phyloP scores from a whole-genome alignment of 1,284 basidiomycete species.

The Rhizoctonia solani region DNA sequence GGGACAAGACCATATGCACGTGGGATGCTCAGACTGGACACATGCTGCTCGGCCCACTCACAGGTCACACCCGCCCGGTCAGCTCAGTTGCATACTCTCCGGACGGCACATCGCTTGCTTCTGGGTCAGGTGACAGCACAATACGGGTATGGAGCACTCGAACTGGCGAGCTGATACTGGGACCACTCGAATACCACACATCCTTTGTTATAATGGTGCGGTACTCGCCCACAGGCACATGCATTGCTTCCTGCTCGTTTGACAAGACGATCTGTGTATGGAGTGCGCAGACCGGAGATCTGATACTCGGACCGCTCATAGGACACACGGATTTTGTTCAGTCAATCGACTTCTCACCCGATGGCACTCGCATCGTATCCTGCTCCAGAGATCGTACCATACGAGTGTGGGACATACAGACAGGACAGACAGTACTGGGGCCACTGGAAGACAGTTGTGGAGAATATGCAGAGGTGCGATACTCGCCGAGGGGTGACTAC shows the following conservation, averaged over 20 bases:
- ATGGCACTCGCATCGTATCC: constrained; percentile 2
- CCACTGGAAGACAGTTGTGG: background rate
- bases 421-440: background rate
- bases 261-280: constrained; percentile 28
- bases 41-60: background rate
- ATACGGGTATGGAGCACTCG: background rate
- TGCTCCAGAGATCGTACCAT: constrained; percentile 2
- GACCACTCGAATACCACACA: constrained; percentile 2
- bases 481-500: too few relatives aligned
- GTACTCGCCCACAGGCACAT: constrained; percentile 23
- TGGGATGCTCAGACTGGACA: constrained; percentile 7
- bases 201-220: background rate
- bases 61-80: background rate
- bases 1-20: background rate
- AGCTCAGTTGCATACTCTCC: background rate
- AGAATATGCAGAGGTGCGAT: too few relatives aligned
- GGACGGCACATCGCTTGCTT: background rate
- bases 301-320: background rate
- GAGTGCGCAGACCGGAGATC: constrained; percentile 9
- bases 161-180: background rate
- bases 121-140: background rate
- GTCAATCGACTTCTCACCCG: constrained; percentile 20
- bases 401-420: constrained; percentile 21
- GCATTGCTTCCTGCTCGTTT: constrained; percentile 15
- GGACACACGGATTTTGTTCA: constrained; percentile 4